Evolutionary conservation across 129 eudicot species (phyloP), one percentile per base, ranked within the genome.

Genomic region (Smallanthus sonchifolius): DNA sequence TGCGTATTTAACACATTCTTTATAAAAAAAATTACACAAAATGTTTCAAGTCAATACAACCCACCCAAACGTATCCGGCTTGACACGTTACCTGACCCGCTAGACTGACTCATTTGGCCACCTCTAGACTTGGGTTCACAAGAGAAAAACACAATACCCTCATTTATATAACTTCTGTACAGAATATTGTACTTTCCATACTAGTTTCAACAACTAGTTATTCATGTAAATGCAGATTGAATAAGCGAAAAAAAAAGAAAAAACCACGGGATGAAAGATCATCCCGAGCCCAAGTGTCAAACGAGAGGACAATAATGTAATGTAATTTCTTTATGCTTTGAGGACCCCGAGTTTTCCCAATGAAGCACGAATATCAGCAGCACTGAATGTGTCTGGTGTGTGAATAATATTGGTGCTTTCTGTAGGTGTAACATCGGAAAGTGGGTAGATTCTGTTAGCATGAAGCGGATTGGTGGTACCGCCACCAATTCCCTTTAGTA

Each of bases 381-480:
- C 71, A 76, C 81, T 84, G 69, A 87, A 89, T 15, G 61, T 88
- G 78, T 80, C 90, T 3, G 77, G 69, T 14, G 91, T 73, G 75
- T 81, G 88, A 55, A 71, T 65, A 57, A 90, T 78, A 78, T 84
- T 91, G 36, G 92, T 85, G 75, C 92, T 89, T 72, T 95, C 96
- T 1, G 77, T 66, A 7, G 87, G 79, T 16, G 81, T 79, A 1
- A 95, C 99, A 55, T 95, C 95, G 7, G 96, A 79, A 57, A 95
- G 97, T 1, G 97, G 99, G 79, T 95, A 95, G 56, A 47, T 74
- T 73, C 99, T 81, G 77, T 91, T 95, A 24, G 88, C 84, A 77
- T 88, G 96, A 72, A 95, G 94, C 45, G 76, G 91, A 74, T 74
- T 91, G 69, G 64, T 75, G 19, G 80, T 82, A 15, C 83, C 56